phyloP scores from a whole-genome alignment of 2,329 filamentous ascomycete genomes.

The Alternaria arbusti region DNA sequence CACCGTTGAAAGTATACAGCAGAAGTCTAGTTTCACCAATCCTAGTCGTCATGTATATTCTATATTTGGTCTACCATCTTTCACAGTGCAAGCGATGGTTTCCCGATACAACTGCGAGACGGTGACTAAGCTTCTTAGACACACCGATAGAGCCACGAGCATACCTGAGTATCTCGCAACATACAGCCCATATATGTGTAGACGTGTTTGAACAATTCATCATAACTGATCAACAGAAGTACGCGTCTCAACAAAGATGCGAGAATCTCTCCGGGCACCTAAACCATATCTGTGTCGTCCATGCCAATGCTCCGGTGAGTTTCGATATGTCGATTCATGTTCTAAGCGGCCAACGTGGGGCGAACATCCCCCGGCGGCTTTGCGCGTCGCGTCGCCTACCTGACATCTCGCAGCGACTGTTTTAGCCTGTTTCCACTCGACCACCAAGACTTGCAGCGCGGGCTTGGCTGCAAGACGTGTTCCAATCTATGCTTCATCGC shows the following conservation, averaged over 20 bases:
- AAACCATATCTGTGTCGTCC: neutral
- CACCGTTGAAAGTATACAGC: neutral
- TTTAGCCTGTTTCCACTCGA: slow-evolving; percentile 28
- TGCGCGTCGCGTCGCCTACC: slow-evolving; percentile 13
- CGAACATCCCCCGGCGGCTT: slow-evolving; percentile 5
- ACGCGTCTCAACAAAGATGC: neutral
- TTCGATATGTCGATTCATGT: slow-evolving; percentile 22
- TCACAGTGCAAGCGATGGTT: neutral
- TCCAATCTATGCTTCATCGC: slow-evolving; percentile 20
- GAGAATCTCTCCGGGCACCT: neutral
- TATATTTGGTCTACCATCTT: neutral
- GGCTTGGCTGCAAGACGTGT: slow-evolving; percentile 31
- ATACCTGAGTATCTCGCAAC: neutral
- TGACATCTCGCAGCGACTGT: slow-evolving; percentile 23
- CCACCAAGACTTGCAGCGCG: slow-evolving; percentile 23
- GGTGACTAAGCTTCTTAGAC: neutral
- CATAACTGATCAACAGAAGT: neutral
- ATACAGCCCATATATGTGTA: neutral
- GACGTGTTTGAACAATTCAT: neutral
- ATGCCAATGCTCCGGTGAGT: slow-evolving; percentile 1
- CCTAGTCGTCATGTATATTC: neutral
- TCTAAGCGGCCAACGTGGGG: slow-evolving; percentile 22
- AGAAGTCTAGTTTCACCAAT: neutral
- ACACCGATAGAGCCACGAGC: neutral
- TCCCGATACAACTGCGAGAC: neutral